A percentile compares a stretch with the other conserved stretches of the same genome.
These are phyloP conservation scores for Rehmannia glutinosa DNA, from an alignment of 257 asterid genomes.

Conservation along the genomic window DNA sequence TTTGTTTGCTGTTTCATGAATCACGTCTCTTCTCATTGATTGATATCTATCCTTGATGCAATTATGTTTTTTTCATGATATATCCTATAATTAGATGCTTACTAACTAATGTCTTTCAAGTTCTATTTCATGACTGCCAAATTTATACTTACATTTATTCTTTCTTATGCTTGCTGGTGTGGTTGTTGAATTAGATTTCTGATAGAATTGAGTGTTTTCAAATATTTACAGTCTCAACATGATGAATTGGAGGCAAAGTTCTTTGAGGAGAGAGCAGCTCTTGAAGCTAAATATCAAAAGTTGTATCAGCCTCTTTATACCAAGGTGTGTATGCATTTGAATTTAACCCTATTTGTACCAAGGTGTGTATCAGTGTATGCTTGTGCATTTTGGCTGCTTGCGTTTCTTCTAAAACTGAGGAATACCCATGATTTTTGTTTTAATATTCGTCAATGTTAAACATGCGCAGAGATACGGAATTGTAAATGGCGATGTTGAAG, in stretches of 20 bases:
- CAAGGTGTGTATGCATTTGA: constrained; percentile 28
- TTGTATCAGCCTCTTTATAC: constrained; percentile 47
- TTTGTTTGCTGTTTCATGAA: background rate
- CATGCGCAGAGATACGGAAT: constrained; percentile 49
- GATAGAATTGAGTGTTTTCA: background rate
- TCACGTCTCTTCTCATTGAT: background rate
- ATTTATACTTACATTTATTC: background rate
- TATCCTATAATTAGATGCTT: background rate
- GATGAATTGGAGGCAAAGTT: constrained; percentile 48
- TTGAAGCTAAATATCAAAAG: constrained; percentile 54
- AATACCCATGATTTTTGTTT: background rate
- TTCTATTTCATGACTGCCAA: background rate
- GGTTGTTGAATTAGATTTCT: background rate
- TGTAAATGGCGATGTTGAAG: constrained; percentile 43
- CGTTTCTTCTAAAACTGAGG: background rate
- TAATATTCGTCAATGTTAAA: background rate
- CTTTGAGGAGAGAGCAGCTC: constrained; percentile 47
- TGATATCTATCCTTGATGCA: too few species aligned
- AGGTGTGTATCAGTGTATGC: constrained; percentile 36
- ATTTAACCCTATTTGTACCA: constrained; percentile 32
- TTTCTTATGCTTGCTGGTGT: background rate
- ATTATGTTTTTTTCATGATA: too few species aligned
- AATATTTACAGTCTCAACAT: constrained; percentile 36
- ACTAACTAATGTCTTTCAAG: background rate
- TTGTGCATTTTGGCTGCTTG: background rate